Evolutionary conservation across 2,329 filamentous ascomycete species (phyloP).

Genomic region (Orbilia blumenaviensis): DNA sequence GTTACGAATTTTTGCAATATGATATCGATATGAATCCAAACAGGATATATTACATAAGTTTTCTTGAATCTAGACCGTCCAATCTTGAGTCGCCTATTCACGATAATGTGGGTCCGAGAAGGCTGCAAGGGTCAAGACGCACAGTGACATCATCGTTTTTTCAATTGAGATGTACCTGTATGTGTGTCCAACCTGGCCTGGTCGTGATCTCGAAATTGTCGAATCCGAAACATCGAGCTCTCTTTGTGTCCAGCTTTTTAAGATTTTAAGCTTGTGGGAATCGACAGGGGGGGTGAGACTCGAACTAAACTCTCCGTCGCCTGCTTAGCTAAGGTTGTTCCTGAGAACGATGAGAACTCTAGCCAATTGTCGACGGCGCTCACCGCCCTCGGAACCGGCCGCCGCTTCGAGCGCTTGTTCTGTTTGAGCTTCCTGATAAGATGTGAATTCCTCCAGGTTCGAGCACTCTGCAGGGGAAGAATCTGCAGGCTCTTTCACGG

Average conservation of each 20-base stretch:
- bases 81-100: conserved; percentile 13
- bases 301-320: conserved; percentile 35
- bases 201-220: neutral
- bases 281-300: neutral
- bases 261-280: neutral
- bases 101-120: conserved; percentile 3
- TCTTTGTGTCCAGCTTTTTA: neutral
- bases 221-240: neutral
- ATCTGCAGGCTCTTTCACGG: conserved; percentile 13
- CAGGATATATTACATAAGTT: neutral
- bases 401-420: conserved; percentile 17
- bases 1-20: neutral
- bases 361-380: conserved; percentile 12
- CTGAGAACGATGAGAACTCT: conserved; percentile 1
- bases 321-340: conserved; percentile 14
- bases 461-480: conserved; percentile 33
- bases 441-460: conserved; percentile 38
- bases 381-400: conserved; percentile 37
- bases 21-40: neutral
- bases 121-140: conserved; percentile 38
- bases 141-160: conserved; percentile 45
- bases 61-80: neutral
- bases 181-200: neutral
- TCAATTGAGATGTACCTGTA: conserved; percentile 2
- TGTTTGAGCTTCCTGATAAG: conserved; percentile 50